Conservation (phyloP, 805 yeast species). For the Hanseniaspora mollemarum region DNA sequence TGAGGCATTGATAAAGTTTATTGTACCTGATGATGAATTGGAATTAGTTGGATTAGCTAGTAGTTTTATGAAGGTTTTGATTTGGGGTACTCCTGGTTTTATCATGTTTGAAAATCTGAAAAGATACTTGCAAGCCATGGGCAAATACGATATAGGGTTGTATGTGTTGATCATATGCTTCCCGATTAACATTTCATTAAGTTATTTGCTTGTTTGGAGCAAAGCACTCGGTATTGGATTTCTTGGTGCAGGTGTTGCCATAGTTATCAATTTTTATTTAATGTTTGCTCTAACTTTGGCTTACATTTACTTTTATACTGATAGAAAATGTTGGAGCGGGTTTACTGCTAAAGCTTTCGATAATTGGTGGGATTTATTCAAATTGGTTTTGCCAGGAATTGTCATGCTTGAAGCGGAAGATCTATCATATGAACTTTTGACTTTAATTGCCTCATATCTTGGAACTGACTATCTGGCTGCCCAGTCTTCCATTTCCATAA, state of each 20-base stretch:
- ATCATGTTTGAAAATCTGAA: constrained; percentile 71
- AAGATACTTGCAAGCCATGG: constrained; percentile 74
- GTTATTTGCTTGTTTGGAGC: constrained; percentile 68
- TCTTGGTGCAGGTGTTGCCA: constrained; percentile 73
- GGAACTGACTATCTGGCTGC: constrained; percentile 64
- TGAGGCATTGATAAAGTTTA: constrained; percentile 32
- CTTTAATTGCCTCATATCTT: constrained; percentile 55
- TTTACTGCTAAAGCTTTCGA: constrained; percentile 38
- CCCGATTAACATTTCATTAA: constrained; percentile 56
- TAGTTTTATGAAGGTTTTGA: constrained; percentile 44
- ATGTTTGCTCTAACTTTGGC: constrained; percentile 46
- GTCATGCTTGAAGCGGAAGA: constrained; percentile 70
- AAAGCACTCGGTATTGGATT: constrained; percentile 58
- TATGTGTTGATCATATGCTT: constrained; percentile 52
- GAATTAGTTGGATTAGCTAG: constrained; percentile 48
- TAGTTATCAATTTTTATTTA: constrained; percentile 59
- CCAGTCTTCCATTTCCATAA: constrained; percentile 58
- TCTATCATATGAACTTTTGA: constrained; percentile 60
- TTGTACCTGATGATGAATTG: constrained; percentile 40
- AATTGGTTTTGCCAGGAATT: constrained; percentile 62
- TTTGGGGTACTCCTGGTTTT: constrained; percentile 69
- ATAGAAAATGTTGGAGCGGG: constrained; percentile 63
- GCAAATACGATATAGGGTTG: constrained; percentile 76
- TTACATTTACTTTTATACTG: constrained; percentile 51
- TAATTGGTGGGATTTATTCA: constrained; percentile 49